Percentiles rank a stretch among this genome's conserved stretches.
phyloP scores from a whole-genome alignment of 2,329 filamentous ascomycete species.

The Cordyceps tenuipes region DNA sequence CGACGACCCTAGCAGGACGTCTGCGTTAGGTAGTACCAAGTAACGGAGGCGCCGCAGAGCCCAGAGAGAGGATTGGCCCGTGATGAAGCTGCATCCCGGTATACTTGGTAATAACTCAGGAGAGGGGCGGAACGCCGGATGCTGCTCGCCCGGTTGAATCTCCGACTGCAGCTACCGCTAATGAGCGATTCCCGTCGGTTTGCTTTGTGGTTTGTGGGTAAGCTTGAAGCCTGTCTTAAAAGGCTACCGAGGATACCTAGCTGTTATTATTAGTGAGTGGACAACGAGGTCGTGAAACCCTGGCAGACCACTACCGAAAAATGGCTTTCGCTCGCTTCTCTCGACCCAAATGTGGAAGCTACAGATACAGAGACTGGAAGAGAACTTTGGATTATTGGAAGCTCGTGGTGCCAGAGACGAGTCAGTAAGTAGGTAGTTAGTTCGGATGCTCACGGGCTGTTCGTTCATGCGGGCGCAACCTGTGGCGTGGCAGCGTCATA shows the following conservation, averaged over 20 bases:
- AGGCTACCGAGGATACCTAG: background rate
- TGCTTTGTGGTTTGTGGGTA: background rate
- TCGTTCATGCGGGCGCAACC: background rate
- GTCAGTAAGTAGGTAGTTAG: background rate
- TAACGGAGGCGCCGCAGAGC: background rate
- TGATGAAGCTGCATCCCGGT: background rate
- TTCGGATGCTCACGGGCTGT: background rate
- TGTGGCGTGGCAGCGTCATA: background rate
- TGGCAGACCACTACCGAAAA: background rate
- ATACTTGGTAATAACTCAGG: background rate
- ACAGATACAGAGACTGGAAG: background rate
- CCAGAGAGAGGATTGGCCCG: background rate
- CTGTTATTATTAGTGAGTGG: too few species aligned
- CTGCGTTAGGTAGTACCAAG: background rate
- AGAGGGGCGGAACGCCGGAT: background rate
- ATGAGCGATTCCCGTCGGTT: background rate
- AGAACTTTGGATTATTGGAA: background rate
- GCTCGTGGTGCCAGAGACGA: background rate
- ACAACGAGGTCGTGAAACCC: conserved; percentile 1
- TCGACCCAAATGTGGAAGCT: background rate
- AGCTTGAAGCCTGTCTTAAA: background rate
- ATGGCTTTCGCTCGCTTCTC: too few species aligned
- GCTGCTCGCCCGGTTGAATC: background rate
- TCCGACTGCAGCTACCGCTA: background rate
- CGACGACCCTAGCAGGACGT: background rate